Evolutionary conservation across 805 yeast genomes (phyloP), one percentile per base, ranked within the genome.

Genomic region (Ogataea polymorpha): DNA sequence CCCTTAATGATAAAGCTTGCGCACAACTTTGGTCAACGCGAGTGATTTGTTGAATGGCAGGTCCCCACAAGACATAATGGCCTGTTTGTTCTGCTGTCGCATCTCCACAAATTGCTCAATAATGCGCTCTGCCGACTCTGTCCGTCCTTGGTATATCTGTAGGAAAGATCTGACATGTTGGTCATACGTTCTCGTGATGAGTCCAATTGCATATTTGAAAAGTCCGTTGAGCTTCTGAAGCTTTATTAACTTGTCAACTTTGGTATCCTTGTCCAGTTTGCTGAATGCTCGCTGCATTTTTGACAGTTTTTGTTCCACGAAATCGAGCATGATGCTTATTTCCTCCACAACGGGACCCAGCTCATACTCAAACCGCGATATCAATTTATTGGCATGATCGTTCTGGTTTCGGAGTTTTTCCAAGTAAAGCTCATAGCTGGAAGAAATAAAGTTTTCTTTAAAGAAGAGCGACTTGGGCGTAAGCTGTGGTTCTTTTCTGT

Each of bases 391-490:
- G 8, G 52, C 34, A 14, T 33, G 29, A 15, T 45, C 40, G 20
- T 51, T 50, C 42, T 56, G 53, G 5, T 27, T 17, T 7, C 42
- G 41, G 7, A 41, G 37, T 25, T 54, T 53, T n/a, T 56, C 57
- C 13, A 28, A 16, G 23, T 44, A 56, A 18, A 59, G 29, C 23
- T 56, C 52, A 23, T 59, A 56, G n/a, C 47, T 42, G 12, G 61
- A 53, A 5, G 40, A 39, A 24, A 59, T 51, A 37, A 54, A 58
- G 4, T 53, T 50, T 23, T 56, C 55, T 6, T 40, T 37, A 41
- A 56, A 58, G 18, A 44, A 39, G 4, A 42, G 37, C 2, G 60
- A 44, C 10, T 26, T 50, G 12, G 63, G 63, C 0, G 63, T 58
- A 18, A 51, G 32, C 23, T 40, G 41, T 8, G 35, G 8, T 5